These are phyloP conservation scores for Diplodia scrobiculata DNA, from an alignment of 2,329 filamentous ascomycete genomes.

Conservation along the genomic window DNA sequence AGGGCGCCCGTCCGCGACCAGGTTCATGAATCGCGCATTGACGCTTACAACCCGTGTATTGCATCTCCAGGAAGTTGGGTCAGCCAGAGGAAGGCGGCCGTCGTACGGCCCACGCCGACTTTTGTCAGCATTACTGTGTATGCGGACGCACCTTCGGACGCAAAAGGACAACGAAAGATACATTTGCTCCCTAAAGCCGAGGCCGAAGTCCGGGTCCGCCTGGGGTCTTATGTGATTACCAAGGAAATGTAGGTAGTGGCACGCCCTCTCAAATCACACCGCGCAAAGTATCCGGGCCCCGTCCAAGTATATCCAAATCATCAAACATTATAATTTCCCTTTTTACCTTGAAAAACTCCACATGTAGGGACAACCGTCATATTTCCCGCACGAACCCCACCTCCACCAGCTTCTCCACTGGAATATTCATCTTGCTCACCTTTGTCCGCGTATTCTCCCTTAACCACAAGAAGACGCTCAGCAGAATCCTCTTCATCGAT, in stretches of 20 bases:
- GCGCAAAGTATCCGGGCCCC: too few species aligned
- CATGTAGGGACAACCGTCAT: conserved; percentile 36
- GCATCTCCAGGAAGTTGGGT: too few species aligned
- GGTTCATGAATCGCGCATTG: background rate
- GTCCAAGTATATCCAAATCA: background rate
- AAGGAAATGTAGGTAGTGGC: background rate
- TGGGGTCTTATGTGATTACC: too few species aligned
- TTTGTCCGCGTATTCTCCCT: conserved; percentile 67
- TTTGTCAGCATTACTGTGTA: too few species aligned
- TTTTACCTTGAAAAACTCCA: background rate
- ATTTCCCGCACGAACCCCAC: conserved; percentile 71
- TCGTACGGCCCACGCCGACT: background rate
- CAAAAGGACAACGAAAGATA: too few species aligned
- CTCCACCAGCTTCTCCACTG: conserved; percentile 64
- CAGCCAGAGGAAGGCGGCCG: background rate
- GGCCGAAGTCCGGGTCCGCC: too few species aligned
- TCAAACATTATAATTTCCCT: conserved; percentile 8
- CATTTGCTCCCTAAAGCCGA: too few species aligned
- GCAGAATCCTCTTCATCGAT: conserved; percentile 46
- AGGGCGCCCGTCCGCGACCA: background rate
- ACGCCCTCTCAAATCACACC: background rate
- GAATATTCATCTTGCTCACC: conserved; percentile 63
- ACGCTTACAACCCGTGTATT: background rate
- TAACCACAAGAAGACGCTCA: conserved; percentile 64
- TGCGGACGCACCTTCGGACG: too few species aligned